A percentile compares a stretch with the other conserved stretches of the same genome.
Evolutionary conservation across 805 yeast species (phyloP).

Genomic region (Myxozyma nipponensis): DNA sequence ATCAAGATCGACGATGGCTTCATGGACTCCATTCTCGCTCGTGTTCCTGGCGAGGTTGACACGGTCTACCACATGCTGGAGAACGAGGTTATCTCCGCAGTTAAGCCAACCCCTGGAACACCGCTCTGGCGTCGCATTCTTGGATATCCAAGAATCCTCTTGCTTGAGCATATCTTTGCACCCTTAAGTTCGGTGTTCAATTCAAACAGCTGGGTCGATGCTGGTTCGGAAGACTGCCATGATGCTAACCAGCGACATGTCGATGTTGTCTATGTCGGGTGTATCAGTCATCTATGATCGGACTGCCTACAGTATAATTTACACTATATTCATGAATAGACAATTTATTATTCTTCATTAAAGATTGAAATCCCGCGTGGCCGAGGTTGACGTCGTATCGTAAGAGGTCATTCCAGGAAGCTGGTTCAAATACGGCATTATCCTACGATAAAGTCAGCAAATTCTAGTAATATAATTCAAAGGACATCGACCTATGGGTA

Average conservation of each 20-base stretch:
- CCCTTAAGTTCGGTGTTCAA: not conserved
- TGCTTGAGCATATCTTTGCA: not conserved
- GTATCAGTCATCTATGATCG: not conserved
- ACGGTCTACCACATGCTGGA: constrained; percentile 11
- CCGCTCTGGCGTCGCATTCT: not conserved
- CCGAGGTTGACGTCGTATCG: constrained; percentile 4
- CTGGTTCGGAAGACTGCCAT: not conserved
- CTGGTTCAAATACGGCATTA: constrained; percentile 23
- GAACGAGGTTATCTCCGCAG: constrained; percentile 5
- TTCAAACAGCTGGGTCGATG: not conserved
- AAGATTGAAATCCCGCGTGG: not conserved
- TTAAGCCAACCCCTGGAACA: not conserved
- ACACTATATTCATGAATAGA: not conserved
- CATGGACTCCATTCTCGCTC: constrained; percentile 3
- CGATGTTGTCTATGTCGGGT: not conserved
- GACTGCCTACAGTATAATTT: not conserved
- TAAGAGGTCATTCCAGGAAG: constrained; percentile 20
- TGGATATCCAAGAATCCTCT: not conserved
- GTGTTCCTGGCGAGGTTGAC: not conserved
- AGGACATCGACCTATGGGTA: not conserved
- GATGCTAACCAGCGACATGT: not conserved
- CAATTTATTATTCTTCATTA: not conserved
- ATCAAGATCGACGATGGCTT: constrained; percentile 27
- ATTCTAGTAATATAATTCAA: not conserved
- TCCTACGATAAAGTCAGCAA: constrained; percentile 8